A percentile compares a stretch with the other conserved stretches of the same genome.
These are phyloP conservation scores for Penicillium canariense DNA, from an alignment of 495 filamentous ascomycete species.

Conservation along the genomic window DNA sequence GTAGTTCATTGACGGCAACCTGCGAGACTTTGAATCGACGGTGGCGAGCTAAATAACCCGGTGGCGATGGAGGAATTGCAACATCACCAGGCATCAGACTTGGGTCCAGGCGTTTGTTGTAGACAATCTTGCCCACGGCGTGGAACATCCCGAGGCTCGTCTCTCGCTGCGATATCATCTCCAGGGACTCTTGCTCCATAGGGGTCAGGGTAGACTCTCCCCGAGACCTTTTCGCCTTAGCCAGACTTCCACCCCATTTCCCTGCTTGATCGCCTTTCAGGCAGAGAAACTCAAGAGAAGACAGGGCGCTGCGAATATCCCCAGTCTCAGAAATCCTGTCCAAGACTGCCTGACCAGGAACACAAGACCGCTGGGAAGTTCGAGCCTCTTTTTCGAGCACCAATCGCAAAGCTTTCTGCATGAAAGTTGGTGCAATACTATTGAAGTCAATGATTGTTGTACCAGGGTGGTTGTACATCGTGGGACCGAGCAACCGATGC, in stretches of 20 bases:
- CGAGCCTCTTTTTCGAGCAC: conserved; percentile 78
- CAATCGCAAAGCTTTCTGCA: conserved; percentile 76
- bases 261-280: conserved; percentile 63
- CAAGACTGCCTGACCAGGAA: conserved; percentile 69
- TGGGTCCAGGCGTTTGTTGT: conserved; percentile 75
- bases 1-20: conserved; percentile 68
- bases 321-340: conserved; percentile 76
- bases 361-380: conserved; percentile 61
- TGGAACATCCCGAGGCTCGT: conserved; percentile 90
- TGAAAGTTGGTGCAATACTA: conserved; percentile 79
- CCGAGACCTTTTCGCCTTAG: conserved; percentile 56
- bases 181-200: conserved; percentile 68
- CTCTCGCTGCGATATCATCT: conserved; percentile 79
- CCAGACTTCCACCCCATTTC: conserved; percentile 65
- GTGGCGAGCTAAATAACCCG: conserved; percentile 60
- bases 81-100: conserved; percentile 19
- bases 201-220: conserved; percentile 58
- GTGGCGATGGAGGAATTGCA: conserved; percentile 47
- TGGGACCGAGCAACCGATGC: conserved; percentile 80
- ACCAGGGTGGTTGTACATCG: conserved; percentile 74
- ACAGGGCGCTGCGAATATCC: conserved; percentile 88
- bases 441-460: conserved; percentile 86
- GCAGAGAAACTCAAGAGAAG: conserved; percentile 86
- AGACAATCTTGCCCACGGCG: conserved; percentile 89
- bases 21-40: conserved; percentile 64